Evolutionary conservation across 148 eudicot species (phyloP), one percentile per base, ranked within the genome.

Genomic region (Rhododendron kiyosumense): DNA sequence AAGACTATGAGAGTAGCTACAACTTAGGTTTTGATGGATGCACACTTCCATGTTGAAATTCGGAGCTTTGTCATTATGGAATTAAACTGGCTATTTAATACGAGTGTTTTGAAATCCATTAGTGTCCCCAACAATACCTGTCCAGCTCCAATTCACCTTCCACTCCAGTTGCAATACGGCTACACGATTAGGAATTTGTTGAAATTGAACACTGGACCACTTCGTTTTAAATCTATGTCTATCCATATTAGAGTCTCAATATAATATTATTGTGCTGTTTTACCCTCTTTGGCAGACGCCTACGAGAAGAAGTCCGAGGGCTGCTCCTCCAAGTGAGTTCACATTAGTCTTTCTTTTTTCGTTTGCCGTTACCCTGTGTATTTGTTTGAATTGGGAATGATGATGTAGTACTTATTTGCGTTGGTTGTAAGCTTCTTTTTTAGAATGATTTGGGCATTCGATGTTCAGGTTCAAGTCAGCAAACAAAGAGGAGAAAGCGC

Each of bases 271-370:
- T 30, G 36, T 71, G 76, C 36, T 30, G 9, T 59, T 20, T 59
- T 48, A 13, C 43, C 34, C 34, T 17, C 15, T 54, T 83, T 78
- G 12, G 34, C 85, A 83, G 85, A 17, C 67, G 13, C 52, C 83
- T 63, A 63, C 22, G 57, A 86, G 77, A 86, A 86, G 34, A 75
- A 76, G 82, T 67, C 24, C 78, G 3, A 83, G 88, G 76, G 67
- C 5, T 32, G 45, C 86, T 83, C 65, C 83, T 77, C 15, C 82
- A 7, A 71, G 88, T 86, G 65, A 86, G 88, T 59, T 82, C 45
- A 32, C 36, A 49, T 73, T 81, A 24, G 8, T 49, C 41, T 18
- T 4, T 59, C 5, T 1, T 34, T 59, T 71, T 30, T 12, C 38
- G 2, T 28, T 69, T 71, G 76, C 41, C 0, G 4, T 85, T 78